Evolutionary conservation across 805 yeast genomes (phyloP), one percentile per base, ranked within the genome.

Genomic region (Danielozyma ontarioensis): DNA sequence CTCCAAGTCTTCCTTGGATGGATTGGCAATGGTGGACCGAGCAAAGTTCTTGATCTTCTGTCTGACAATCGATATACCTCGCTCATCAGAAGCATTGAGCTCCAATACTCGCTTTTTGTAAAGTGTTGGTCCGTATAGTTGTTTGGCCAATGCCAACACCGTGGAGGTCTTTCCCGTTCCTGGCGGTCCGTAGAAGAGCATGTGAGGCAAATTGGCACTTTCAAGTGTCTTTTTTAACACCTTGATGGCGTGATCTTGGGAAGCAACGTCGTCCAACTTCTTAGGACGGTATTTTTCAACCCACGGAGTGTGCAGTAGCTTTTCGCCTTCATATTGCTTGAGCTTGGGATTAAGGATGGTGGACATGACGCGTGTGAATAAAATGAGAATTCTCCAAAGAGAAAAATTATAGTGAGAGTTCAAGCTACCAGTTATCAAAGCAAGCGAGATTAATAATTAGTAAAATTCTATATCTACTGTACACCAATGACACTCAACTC

Each of bases 81-180:
- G 72, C 55, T 86, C 95, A 55, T 86, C 96, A 2, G 95, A 84
- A 1, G 96, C 95, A 58, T 86, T 86, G 45, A 86, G 64, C 53
- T 86, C 96, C 38, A 86, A 58, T 1, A 86, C 93, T 48, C 95
- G 70, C 13, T 78, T 57, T 47, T 79, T 80, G 52, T 72, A 72
- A 25, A 86, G 64, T 4, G 57, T 58, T 2, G 95, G 94, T 1
- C 72, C 96, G 54, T 78, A 86, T 19, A 86, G 57, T 50, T 85
- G 86, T 45, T 74, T 80, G 3, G 94, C 87, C 44, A 86, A 63
- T 3, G 95, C 95, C 35, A 87, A 62, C 19, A 86, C 81, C 0
- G 96, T 87, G 2, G 95, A 85, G 0, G 96, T 86, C 50, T 86
- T 86, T 41, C 96, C 96, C 0, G 95, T 86, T 13, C 96, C 96